A percentile compares a stretch with the other conserved stretches of the same genome.
These are phyloP conservation scores for Xylariaceae sp. DNA, from an alignment of 2,329 filamentous ascomycete species.

Conservation along the genomic window DNA sequence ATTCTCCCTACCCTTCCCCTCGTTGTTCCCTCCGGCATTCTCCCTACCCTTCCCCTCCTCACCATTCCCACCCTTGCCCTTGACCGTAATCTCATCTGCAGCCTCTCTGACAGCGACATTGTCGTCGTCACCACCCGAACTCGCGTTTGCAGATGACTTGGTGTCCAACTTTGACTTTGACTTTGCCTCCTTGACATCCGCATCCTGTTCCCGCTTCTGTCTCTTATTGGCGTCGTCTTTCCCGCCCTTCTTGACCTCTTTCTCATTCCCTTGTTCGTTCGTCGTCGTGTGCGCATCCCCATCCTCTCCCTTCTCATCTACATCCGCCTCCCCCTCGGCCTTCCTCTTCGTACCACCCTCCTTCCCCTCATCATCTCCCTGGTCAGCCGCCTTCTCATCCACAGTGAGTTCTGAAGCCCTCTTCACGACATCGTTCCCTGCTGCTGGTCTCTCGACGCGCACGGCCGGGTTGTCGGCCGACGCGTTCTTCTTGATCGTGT, in stretches of 20 bases:
- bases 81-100: too few species aligned
- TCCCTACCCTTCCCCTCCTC: constrained; percentile 5
- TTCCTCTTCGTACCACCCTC: constrained; percentile 2
- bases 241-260: constrained; percentile 24
- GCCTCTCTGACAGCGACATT: constrained; percentile 2
- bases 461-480: constrained; percentile 56
- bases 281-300: constrained; percentile 13
- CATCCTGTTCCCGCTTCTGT: constrained; percentile 23
- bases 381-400: constrained; percentile 37
- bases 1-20: too few species aligned
- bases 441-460: constrained; percentile 48
- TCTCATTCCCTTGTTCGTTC: constrained; percentile 18
- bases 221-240: constrained; percentile 28
- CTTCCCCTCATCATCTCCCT: constrained; percentile 4
- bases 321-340: too few species aligned
- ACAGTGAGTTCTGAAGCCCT: constrained; percentile 54
- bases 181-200: constrained; percentile 19
- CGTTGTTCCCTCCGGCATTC: too few species aligned
- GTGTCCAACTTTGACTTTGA: too few species aligned
- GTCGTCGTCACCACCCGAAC: constrained; percentile 6
- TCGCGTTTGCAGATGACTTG: too few species aligned
- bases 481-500: constrained; percentile 59
- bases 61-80: too few species aligned
- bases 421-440: constrained; percentile 62
- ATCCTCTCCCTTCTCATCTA: constrained; percentile 1